A percentile compares a stretch with the other conserved stretches of the same genome.
Conservation (phyloP, 805 yeast species). For the Cyberlindnera euphorbiiphila region DNA sequence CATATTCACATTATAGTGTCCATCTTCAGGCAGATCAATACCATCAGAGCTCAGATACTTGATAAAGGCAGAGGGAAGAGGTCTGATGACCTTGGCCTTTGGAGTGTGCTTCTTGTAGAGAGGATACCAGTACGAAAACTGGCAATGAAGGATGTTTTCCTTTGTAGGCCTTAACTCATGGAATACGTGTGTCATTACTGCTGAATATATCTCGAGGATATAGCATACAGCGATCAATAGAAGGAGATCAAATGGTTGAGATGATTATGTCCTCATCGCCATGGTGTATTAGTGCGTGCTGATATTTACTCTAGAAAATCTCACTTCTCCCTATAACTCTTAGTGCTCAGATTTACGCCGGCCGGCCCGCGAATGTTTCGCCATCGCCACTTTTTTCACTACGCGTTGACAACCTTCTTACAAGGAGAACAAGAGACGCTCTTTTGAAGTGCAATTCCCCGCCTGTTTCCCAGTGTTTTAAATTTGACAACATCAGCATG, state of each 20-base stretch:
- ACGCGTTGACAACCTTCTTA: constrained; percentile 6
- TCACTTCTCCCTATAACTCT: no score
- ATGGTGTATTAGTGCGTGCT: no score
- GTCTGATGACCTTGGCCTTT: constrained; percentile 47
- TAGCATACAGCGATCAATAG: no score
- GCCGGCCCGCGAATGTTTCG: no score
- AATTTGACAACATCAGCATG: background rate
- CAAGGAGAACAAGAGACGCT: background rate
- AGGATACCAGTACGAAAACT: constrained; percentile 58
- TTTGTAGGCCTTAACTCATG: constrained; percentile 28
- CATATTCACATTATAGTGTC: constrained; percentile 30
- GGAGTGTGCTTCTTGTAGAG: constrained; percentile 47
- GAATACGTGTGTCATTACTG: constrained; percentile 19
- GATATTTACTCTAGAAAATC: background rate
- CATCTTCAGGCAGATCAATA: constrained; percentile 54
- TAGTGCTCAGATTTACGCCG: constrained; percentile 1
- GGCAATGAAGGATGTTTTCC: constrained; percentile 46
- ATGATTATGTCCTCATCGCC: no score
- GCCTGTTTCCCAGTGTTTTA: no score
- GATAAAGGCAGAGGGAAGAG: constrained; percentile 55
- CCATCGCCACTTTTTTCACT: background rate
- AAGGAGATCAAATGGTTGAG: background rate
- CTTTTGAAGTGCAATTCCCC: no score
- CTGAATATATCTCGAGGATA: background rate
- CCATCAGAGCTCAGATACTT: constrained; percentile 66